Evolutionary conservation across 768 basidiomycete species (phyloP).

Genomic region (Hypsizygus marmoreus): DNA sequence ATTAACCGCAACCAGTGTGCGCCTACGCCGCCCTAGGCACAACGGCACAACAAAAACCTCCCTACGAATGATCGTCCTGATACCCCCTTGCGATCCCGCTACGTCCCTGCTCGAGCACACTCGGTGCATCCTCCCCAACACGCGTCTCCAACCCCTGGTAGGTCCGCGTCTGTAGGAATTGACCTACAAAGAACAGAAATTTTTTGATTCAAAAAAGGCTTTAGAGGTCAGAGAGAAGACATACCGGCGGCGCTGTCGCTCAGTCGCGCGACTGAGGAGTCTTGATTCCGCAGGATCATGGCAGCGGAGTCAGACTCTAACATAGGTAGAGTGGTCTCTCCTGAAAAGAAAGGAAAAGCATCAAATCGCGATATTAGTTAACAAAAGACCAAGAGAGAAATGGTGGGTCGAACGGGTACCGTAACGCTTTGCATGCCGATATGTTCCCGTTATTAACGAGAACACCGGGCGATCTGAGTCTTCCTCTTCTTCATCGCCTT

Average conservation of each 20-base stretch:
- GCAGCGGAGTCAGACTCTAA: conserved; percentile 17
- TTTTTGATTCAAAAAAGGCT: neutral
- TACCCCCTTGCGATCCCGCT: conserved; percentile 91
- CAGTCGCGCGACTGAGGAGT: conserved; percentile 54
- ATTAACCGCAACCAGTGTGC: no score
- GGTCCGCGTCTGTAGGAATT: conserved; percentile 71
- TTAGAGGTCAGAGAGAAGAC: conserved; percentile 13
- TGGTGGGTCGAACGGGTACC: conserved; percentile 33
- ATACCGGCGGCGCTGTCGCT: conserved; percentile 73
- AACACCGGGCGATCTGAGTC: conserved; percentile 80
- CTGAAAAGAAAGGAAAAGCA: neutral
- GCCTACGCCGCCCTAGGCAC: no score
- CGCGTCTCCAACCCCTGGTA: conserved; percentile 84
- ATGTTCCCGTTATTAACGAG: conserved; percentile 84
- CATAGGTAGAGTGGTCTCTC: neutral
- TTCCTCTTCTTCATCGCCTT: conserved; percentile 37
- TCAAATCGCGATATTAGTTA: no score
- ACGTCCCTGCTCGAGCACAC: conserved; percentile 84
- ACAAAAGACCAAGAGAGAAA: neutral
- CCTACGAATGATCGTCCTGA: no score
- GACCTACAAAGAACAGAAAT: conserved; percentile 41
- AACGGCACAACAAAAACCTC: no score
- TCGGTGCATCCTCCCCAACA: conserved; percentile 76
- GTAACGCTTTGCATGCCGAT: conserved; percentile 75
- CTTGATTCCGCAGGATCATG: conserved; percentile 65